phyloP scores from a whole-genome alignment of 2,329 filamentous ascomycete genomes.

The Ceratocystis colombiana region DNA sequence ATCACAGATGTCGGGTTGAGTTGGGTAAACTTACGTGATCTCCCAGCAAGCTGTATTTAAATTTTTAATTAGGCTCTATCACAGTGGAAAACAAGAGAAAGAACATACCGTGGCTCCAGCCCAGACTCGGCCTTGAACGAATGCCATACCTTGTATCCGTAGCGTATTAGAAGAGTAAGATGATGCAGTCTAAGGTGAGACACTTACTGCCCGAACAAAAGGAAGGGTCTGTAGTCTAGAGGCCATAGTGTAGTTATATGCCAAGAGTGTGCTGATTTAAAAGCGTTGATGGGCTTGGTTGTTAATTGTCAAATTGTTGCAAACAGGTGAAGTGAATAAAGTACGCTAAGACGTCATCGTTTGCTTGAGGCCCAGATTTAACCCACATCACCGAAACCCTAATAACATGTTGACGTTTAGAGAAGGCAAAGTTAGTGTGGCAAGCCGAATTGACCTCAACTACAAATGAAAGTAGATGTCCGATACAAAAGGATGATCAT shows the following conservation, averaged over 20 bases:
- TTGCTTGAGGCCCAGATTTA: background rate
- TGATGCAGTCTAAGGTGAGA: background rate
- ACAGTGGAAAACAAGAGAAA: background rate
- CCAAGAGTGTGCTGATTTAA: background rate
- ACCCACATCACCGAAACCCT: background rate
- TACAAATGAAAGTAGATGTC: too few species aligned
- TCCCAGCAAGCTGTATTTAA: slow-evolving; percentile 35
- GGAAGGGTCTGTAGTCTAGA: slow-evolving; percentile 14
- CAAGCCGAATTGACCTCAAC: too few species aligned
- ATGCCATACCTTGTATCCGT: slow-evolving; percentile 57
- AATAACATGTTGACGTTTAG: background rate
- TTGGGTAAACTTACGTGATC: slow-evolving; percentile 33
- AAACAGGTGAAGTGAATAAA: background rate
- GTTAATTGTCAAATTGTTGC: background rate
- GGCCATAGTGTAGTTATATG: background rate
- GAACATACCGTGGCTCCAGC: slow-evolving; percentile 67
- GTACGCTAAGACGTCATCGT: background rate
- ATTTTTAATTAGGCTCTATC: background rate
- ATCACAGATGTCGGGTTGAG: background rate
- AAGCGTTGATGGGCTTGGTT: background rate
- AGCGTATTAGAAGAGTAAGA: background rate
- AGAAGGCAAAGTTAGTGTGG: too few species aligned
- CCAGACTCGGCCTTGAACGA: slow-evolving; percentile 80
- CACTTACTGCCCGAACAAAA: slow-evolving; percentile 23
- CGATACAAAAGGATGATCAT: too few species aligned